Evolutionary conservation across 2,329 filamentous ascomycete species (phyloP).

Genomic region (Byssochlamys sp.): DNA sequence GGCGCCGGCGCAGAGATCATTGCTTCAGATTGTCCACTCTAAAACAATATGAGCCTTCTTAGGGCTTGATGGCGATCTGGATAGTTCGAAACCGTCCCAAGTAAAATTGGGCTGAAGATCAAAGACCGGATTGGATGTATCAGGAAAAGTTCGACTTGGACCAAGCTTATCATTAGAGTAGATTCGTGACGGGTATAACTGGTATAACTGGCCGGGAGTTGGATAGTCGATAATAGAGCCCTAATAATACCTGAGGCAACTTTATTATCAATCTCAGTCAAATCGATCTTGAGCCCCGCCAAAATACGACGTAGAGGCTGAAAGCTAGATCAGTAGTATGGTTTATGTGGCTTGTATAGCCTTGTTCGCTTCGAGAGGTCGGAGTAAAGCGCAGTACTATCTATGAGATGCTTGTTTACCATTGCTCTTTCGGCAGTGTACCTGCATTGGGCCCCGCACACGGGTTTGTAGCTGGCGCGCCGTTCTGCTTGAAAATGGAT

Average conservation of each 20-base stretch:
- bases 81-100: neutral
- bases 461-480: neutral
- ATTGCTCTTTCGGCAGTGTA: neutral
- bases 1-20: neutral
- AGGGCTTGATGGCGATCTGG: neutral
- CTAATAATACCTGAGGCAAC: neutral
- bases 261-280: neutral
- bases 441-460: neutral
- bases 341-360: neutral
- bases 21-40: conserved; percentile 10
- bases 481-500: neutral
- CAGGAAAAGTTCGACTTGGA: neutral
- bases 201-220: neutral
- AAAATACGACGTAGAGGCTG: neutral
- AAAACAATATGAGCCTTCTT: neutral
- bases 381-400: neutral
- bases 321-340: neutral
- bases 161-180: neutral
- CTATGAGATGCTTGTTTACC: neutral
- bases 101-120: neutral
- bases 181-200: neutral
- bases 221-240: neutral
- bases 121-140: neutral
- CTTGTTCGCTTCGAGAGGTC: neutral
- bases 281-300: neutral